Evolutionary conservation across 2,329 filamentous ascomycete genomes (phyloP).

Genomic region (Fusarium ramigenum): DNA sequence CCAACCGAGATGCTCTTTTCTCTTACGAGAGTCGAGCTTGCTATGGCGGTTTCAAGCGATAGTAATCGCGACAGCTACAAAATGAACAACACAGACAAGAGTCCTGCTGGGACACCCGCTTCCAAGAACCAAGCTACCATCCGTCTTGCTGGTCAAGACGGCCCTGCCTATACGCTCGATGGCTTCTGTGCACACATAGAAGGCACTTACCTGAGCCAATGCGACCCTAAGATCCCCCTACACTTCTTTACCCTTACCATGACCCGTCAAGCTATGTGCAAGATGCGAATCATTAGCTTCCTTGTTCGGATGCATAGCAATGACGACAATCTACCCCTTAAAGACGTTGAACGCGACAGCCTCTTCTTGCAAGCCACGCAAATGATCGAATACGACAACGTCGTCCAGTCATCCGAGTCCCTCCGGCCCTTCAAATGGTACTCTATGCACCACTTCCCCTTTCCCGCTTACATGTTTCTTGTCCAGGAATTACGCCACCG

Average conservation of each 20-base stretch:
- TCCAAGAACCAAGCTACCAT: slow-evolving; percentile 48
- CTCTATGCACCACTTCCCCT: slow-evolving; percentile 66
- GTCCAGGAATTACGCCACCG: slow-evolving; percentile 64
- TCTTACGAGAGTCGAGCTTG: slow-evolving; percentile 65
- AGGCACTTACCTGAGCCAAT: slow-evolving; percentile 63
- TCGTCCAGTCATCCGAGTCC: slow-evolving; percentile 61
- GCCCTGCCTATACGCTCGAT: slow-evolving; percentile 60
- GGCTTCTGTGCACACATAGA: slow-evolving; percentile 65
- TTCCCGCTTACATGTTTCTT: slow-evolving; percentile 69
- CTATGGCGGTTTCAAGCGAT: slow-evolving; percentile 62
- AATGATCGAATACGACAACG: slow-evolving; percentile 68
- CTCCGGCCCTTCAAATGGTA: slow-evolving; percentile 67
- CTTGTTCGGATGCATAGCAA: slow-evolving; percentile 58
- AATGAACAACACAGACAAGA: slow-evolving; percentile 43
- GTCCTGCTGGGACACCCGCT: slow-evolving; percentile 34
- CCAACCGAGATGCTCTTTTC: slow-evolving; percentile 70
- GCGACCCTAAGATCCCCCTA: slow-evolving; percentile 66
- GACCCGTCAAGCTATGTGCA: slow-evolving; percentile 64
- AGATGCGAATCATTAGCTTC: slow-evolving; percentile 64
- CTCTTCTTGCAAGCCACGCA: slow-evolving; percentile 64
- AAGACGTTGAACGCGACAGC: slow-evolving; percentile 59
- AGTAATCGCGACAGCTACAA: slow-evolving; percentile 52
- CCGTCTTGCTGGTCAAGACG: slow-evolving; percentile 60
- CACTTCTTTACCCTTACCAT: slow-evolving; percentile 68
- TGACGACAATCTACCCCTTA: slow-evolving; percentile 50